phyloP scores from a whole-genome alignment of 2,329 filamentous ascomycete species.

The Rhexocercosporidium sp. region DNA sequence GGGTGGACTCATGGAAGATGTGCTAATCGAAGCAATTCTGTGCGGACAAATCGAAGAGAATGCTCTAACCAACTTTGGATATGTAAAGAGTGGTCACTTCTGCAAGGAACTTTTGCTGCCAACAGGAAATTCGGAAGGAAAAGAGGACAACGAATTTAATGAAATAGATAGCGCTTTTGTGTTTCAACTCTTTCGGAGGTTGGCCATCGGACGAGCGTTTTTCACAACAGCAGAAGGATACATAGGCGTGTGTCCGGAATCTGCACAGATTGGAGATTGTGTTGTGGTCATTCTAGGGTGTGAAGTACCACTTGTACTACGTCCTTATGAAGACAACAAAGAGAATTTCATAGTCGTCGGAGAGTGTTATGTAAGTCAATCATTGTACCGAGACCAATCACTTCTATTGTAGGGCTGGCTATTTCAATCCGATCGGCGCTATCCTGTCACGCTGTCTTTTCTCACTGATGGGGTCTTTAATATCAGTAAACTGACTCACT shows the following conservation, averaged over 20 bases:
- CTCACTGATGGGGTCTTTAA: not conserved
- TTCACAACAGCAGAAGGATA: slow-evolving; percentile 9
- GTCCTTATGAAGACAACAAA: not conserved
- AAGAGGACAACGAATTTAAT: not conserved
- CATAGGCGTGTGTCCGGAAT: slow-evolving; percentile 11
- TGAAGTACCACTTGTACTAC: not conserved
- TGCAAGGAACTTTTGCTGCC: not conserved
- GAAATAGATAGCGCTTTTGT: not conserved
- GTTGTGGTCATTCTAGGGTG: slow-evolving; percentile 14
- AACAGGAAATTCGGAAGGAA: not conserved
- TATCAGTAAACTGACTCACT: not conserved
- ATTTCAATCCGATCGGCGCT: no score
- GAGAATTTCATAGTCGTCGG: slow-evolving; percentile 2
- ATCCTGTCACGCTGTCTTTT: not conserved
- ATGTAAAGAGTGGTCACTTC: not conserved
- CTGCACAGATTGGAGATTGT: slow-evolving; percentile 1
- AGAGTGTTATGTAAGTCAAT: slow-evolving; percentile 8
- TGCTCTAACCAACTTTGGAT: not conserved
- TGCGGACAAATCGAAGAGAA: not conserved
- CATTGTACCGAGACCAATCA: not conserved
- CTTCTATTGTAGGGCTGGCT: not conserved
- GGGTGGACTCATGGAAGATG: not conserved
- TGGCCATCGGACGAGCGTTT: not conserved
- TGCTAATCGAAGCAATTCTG: not conserved
- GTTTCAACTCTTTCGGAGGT: not conserved